These are phyloP conservation scores for Trametes sp. DNA, from an alignment of 1,284 basidiomycete species.

Conservation along the genomic window DNA sequence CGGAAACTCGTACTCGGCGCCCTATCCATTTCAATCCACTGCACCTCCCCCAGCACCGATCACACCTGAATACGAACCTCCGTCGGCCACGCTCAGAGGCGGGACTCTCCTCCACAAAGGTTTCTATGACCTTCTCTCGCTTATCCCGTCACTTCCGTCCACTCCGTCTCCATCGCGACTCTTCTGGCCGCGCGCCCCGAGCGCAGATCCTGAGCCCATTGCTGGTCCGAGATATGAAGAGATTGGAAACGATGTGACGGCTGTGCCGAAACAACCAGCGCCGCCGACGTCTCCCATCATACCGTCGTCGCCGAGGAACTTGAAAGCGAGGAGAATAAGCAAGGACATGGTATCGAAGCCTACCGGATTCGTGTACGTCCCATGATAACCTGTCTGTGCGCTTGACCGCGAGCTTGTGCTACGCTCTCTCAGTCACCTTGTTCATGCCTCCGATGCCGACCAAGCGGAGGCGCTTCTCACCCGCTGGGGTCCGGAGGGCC, in stretches of 20 bases:
- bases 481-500: constrained; percentile 90
- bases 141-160: constrained; percentile 72
- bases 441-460: constrained; percentile 93
- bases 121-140: constrained; percentile 86
- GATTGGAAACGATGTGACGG: constrained; percentile 42
- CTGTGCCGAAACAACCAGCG: constrained; percentile 31
- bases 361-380: constrained; percentile 82
- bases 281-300: constrained; percentile 40
- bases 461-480: constrained; percentile 90
- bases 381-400: constrained; percentile 14
- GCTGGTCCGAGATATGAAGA: constrained; percentile 73
- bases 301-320: constrained; percentile 51
- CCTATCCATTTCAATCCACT: constrained; percentile 51
- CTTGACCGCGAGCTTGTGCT: constrained; percentile 15
- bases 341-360: constrained; percentile 90
- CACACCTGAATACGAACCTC: constrained; percentile 50
- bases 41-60: constrained; percentile 40
- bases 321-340: constrained; percentile 69
- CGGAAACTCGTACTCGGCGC: constrained; percentile 52
- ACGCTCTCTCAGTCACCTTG: constrained; percentile 72
- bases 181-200: constrained; percentile 57
- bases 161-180: constrained; percentile 72
- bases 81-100: constrained; percentile 58
- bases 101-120: constrained; percentile 84
- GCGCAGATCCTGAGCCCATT: constrained; percentile 43